Conservation (phyloP, 768 basidiomycete species). For the Kwoniella shandongensis region DNA sequence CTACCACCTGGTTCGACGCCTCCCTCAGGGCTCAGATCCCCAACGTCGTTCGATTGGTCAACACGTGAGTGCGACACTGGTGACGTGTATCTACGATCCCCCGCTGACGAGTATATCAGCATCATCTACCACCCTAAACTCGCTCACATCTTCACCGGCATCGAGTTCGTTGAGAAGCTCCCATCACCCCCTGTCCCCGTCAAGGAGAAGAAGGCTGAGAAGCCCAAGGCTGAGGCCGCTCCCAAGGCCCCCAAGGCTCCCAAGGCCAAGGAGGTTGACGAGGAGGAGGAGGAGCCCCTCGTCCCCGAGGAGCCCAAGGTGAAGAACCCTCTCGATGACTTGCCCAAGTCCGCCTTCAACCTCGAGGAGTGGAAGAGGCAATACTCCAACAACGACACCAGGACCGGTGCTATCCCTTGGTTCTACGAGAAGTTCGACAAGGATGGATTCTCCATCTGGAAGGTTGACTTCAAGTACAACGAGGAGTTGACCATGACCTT, state of each 20-base stretch:
- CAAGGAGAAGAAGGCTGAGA: constrained; percentile 61
- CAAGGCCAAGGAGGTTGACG: constrained; percentile 53
- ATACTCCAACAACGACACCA: constrained; percentile 98
- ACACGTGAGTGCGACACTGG: constrained; percentile 71
- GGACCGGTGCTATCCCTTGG: constrained; percentile 89
- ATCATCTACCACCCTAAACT: constrained; percentile 78
- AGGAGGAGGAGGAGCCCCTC: constrained; percentile 73
- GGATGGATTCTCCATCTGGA: constrained; percentile 85
- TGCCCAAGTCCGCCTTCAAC: constrained; percentile 62
- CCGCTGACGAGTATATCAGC: constrained; percentile 19
- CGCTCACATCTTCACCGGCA: constrained; percentile 64
- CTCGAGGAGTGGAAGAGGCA: constrained; percentile 89
- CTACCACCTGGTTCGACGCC: constrained; percentile 64
- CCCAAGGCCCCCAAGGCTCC: constrained; percentile 51
- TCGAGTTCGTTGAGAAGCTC: constrained; percentile 67
- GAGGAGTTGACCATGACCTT: constrained; percentile 85
- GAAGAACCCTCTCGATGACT: constrained; percentile 90
- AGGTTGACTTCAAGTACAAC: constrained; percentile 96
- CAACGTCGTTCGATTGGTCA: constrained; percentile 76
- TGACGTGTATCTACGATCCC: too few species aligned
- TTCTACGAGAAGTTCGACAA: constrained; percentile 93
- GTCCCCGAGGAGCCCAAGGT: constrained; percentile 80
- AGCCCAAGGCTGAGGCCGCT: constrained; percentile 34
- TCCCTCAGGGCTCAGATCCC: constrained; percentile 66
- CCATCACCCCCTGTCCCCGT: constrained; percentile 67